Base-by-base conservation (phyloP, 2,329 filamentous ascomycete genomes). In the Colletotrichum limetticola region DNA sequence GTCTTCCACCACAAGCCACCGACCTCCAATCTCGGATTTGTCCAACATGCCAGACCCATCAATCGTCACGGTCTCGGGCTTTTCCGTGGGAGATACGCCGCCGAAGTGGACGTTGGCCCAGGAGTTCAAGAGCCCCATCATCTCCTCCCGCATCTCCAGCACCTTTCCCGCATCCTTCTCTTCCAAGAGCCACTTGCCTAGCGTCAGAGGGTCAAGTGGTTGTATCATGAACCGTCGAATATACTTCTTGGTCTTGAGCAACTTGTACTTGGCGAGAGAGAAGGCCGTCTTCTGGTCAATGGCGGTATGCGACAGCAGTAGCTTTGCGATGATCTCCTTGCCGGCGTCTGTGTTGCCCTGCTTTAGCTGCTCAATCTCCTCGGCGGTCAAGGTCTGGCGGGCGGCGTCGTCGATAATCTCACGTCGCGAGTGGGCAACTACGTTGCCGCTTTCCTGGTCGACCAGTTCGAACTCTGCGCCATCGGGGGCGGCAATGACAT, bases 211-310 rank as follows among this genome's bases (percentile, higher is more conserved):
- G 79, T 98, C 95, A 76, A 98, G 84, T 0, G 96, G 96, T 64
- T 97, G 82, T 1, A 97, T 90, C 0, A 93, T 94, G 79, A 99
- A 98, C 14, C 95, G 89, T 78, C 93, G 92, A 75, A 98, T 89
- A 81, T 97, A 98, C 83, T 99, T 99, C 80, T 92, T 95, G 75
- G 94, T 93, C 85, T 99, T 99, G 58, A 97, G 88, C 22, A 98
- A 86, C 79, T 97, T 98, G 83, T 99, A 99, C 82, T 99, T 99
- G 56, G 96, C 95, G 71, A 98, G 86, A 2, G 95, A 97, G 79
- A 97, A 99, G 0, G 91, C 89, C 0, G 97, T 98, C 87, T 99
- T 99, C 84, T 98, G 93, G 76, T 97, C 95, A 56, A 99, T 88
- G 1, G 93, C 94, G 22, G 94, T 92, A 82, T 99, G 97, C 56